phyloP scores from a whole-genome alignment of 106 monocot species.

The Posidonia australis region DNA sequence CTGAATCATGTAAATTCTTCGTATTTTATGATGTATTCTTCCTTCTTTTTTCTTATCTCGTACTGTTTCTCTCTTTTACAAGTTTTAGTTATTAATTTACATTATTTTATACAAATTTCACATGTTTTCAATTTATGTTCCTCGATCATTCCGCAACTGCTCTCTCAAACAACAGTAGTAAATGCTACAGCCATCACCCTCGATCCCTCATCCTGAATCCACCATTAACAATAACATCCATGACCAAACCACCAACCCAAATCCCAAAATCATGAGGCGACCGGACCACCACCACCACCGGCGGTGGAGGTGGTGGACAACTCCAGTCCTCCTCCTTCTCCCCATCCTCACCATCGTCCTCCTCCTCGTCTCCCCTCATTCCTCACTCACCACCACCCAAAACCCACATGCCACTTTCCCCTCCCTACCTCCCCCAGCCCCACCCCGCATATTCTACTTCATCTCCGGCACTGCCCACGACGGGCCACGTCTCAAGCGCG shows the following conservation, averaged over 20 bases:
- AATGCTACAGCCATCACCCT: too few relatives aligned
- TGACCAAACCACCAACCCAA: not conserved
- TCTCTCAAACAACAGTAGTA: too few relatives aligned
- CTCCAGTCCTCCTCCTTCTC: constrained; percentile 3
- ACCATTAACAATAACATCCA: too few relatives aligned
- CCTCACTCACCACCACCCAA: not conserved
- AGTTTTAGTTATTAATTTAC: too few relatives aligned
- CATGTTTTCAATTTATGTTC: too few relatives aligned
- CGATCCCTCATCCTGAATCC: not conserved
- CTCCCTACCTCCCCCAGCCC: not conserved
- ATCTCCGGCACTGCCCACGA: constrained; percentile 56
- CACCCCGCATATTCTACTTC: constrained; percentile 41
- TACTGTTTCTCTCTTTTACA: too few relatives aligned
- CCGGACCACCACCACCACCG: not conserved
- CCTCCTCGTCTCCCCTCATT: not conserved
- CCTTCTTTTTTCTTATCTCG: too few relatives aligned
- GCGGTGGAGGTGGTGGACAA: not conserved
- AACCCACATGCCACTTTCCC: not conserved
- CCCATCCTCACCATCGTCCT: not conserved
- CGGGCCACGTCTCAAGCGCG: constrained; percentile 33
- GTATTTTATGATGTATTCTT: too few relatives aligned
- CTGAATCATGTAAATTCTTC: too few relatives aligned
- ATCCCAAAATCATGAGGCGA: not conserved
- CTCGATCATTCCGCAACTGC: too few relatives aligned
- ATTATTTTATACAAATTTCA: too few relatives aligned